Evolutionary conservation across 805 yeast genomes (phyloP).

Genomic region (Schwanniomyces yamadae): DNA sequence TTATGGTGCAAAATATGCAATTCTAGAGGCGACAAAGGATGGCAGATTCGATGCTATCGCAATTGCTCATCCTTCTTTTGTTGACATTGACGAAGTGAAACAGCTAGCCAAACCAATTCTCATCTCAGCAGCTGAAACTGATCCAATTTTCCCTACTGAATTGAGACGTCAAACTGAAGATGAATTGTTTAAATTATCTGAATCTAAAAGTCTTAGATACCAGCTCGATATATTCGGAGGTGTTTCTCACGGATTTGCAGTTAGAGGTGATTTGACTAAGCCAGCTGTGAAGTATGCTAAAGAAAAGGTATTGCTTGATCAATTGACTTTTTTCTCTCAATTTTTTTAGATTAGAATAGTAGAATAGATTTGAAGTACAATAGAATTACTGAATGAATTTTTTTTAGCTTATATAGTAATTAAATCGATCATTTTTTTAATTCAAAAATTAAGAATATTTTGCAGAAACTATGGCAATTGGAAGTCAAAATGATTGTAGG

Average conservation of each 20-base stretch:
- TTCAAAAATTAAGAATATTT: no score
- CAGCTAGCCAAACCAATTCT: conserved; percentile 56
- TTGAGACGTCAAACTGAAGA: conserved; percentile 62
- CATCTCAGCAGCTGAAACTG: conserved; percentile 75
- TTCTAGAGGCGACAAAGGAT: conserved; percentile 48
- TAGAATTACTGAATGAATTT: no score
- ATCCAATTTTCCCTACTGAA: conserved; percentile 60
- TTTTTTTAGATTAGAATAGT: not conserved
- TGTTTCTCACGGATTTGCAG: conserved; percentile 75
- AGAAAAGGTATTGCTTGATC: conserved; percentile 57
- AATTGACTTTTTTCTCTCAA: conserved; percentile 19
- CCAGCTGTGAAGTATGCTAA: conserved; percentile 59
- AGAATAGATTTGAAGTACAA: not conserved
- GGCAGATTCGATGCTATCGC: conserved; percentile 51
- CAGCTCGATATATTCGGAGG: conserved; percentile 63
- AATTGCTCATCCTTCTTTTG: conserved; percentile 81
- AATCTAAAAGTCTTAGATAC: conserved; percentile 46
- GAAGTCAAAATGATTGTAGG: no score
- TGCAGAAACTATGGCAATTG: not conserved
- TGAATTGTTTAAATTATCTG: conserved; percentile 36
- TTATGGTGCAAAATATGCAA: conserved; percentile 73
- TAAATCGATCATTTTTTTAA: no score
- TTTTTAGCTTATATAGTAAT: no score
- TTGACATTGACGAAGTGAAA: conserved; percentile 61
- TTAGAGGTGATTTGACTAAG: conserved; percentile 64